phyloP scores from a whole-genome alignment of 1,139 yeast species.

The Saccharomyces pastorianus region DNA sequence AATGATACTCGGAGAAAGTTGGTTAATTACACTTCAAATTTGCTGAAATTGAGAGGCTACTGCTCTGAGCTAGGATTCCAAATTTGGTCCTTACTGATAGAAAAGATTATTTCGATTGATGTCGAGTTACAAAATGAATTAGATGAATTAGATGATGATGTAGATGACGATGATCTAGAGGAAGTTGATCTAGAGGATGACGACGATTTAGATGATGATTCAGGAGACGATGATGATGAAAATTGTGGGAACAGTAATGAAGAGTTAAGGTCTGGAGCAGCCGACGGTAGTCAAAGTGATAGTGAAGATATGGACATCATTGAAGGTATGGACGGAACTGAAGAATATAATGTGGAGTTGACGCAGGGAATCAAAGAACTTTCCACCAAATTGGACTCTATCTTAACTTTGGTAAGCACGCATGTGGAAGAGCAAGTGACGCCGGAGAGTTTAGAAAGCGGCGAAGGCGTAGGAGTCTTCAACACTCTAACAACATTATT shows the following conservation, averaged over 20 bases:
- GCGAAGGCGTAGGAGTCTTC: slow-evolving; percentile 66
- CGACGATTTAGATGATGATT: slow-evolving; percentile 23
- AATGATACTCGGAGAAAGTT: slow-evolving; percentile 49
- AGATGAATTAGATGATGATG: slow-evolving; percentile 77
- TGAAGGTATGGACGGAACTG: slow-evolving; percentile 35
- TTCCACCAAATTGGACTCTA: slow-evolving; percentile 61
- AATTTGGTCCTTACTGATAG: slow-evolving; percentile 74
- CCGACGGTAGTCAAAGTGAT: slow-evolving; percentile 2
- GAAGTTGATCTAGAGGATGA: slow-evolving; percentile 30
- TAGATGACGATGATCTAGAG: slow-evolving; percentile 50
- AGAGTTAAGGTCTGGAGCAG: neutral
- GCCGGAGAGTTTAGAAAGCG: slow-evolving; percentile 44
- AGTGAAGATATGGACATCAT: slow-evolving; percentile 32
- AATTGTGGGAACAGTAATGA: slow-evolving; percentile 24
- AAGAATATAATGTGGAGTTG: slow-evolving; percentile 40
- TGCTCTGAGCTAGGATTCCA: slow-evolving; percentile 67
- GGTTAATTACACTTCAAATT: slow-evolving; percentile 57
- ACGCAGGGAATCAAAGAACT: slow-evolving; percentile 48
- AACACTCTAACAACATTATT: slow-evolving; percentile 70
- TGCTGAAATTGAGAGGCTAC: slow-evolving; percentile 52
- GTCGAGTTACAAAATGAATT: slow-evolving; percentile 88
- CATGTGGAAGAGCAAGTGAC: slow-evolving; percentile 46
- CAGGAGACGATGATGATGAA: slow-evolving; percentile 19
- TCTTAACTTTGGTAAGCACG: slow-evolving; percentile 49
- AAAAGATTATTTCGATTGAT: slow-evolving; percentile 76